phyloP scores from a whole-genome alignment of 2,329 filamentous ascomycete species.

The Cladophialophora bantiana region DNA sequence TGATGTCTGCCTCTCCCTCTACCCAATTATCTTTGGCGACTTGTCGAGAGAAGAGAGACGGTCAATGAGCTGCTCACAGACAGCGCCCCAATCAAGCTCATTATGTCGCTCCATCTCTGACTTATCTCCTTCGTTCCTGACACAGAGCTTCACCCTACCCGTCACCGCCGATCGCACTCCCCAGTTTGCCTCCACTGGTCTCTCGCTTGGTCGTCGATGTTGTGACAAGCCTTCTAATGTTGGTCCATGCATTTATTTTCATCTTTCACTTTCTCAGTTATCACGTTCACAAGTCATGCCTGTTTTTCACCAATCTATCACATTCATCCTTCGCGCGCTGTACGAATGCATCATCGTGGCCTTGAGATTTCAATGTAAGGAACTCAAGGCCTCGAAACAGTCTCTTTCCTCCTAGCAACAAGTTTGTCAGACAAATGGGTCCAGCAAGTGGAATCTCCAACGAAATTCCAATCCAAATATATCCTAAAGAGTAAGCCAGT shows the following conservation, averaged over 20 bases:
- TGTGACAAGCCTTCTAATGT: conserved; percentile 1
- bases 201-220: conserved; percentile 24
- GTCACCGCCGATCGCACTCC: too few species aligned
- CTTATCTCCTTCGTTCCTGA: background rate
- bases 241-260: background rate
- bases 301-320: background rate
- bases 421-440: background rate
- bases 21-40: background rate
- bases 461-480: background rate
- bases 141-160: background rate
- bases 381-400: conserved; percentile 19
- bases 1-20: background rate
- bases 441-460: background rate
- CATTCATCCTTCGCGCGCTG: too few species aligned
- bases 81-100: background rate
- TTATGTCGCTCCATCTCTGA: background rate
- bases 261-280: conserved; percentile 2
- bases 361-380: conserved; percentile 16
- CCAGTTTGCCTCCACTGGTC: too few species aligned
- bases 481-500: background rate
- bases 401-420: background rate
- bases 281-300: conserved; percentile 9
- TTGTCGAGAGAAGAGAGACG: background rate
- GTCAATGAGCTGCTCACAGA: background rate
- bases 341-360: conserved; percentile 8